phyloP scores from a whole-genome alignment of 257 asterid species.

The Solanum appendiculatum region DNA sequence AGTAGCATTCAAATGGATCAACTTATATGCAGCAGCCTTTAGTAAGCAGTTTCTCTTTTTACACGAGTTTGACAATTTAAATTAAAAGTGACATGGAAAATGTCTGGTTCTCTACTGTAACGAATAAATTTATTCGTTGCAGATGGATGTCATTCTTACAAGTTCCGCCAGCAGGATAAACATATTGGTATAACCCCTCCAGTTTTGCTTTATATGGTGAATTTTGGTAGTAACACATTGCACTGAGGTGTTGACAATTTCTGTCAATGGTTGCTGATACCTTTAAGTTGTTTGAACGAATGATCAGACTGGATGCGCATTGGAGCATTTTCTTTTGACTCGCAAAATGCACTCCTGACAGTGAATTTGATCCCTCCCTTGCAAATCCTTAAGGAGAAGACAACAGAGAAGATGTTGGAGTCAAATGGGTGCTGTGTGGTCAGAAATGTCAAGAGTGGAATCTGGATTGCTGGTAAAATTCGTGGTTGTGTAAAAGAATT shows the following conservation, averaged over 20 bases:
- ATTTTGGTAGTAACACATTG: neutral
- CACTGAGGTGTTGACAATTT: neutral
- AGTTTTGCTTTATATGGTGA: neutral
- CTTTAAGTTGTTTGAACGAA: neutral
- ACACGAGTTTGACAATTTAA: neutral
- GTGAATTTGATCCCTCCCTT: slow-evolving; percentile 39
- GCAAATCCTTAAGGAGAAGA: slow-evolving; percentile 28
- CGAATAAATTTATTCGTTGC: slow-evolving; percentile 17
- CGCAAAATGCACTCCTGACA: slow-evolving; percentile 57
- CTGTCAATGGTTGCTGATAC: slow-evolving; percentile 2
- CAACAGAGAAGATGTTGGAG: slow-evolving; percentile 32
- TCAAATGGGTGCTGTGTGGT: slow-evolving; percentile 45
- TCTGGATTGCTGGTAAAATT: slow-evolving; percentile 92
- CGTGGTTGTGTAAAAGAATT: neutral
- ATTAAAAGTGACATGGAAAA: neutral
- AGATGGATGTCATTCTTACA: slow-evolving; percentile 94
- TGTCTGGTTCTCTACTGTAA: neutral
- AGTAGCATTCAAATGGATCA: slow-evolving; percentile 63
- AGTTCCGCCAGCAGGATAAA: slow-evolving; percentile 75
- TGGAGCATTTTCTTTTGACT: slow-evolving; percentile 75
- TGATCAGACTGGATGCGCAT: slow-evolving; percentile 85
- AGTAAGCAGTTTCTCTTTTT: slow-evolving; percentile 36
- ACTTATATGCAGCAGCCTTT: slow-evolving; percentile 70
- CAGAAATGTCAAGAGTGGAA: slow-evolving; percentile 62
- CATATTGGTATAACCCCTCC: slow-evolving; percentile 57